phyloP scores from a whole-genome alignment of 2,329 filamentous ascomycete species.

The Gaeumannomyces tritici region DNA sequence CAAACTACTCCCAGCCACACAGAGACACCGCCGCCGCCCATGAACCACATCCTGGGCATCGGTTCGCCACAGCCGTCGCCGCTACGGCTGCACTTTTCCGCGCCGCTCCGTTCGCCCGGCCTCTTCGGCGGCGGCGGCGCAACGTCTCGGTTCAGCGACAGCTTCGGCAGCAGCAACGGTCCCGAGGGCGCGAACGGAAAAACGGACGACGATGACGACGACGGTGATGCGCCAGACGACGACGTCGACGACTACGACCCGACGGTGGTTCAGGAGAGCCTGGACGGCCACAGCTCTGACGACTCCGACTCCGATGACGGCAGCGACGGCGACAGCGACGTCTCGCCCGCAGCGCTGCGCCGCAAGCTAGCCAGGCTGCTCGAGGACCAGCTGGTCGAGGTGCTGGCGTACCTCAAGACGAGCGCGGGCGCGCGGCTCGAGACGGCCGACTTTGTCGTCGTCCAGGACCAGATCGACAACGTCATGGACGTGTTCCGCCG shows the following conservation, averaged over 20 bases:
- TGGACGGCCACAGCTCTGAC: background rate
- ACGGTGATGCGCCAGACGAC: too few species aligned
- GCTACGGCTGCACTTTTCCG: constrained; percentile 19
- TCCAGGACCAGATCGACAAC: background rate
- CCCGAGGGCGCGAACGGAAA: background rate
- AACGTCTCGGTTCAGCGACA: background rate
- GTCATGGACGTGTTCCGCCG: background rate
- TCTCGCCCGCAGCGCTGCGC: background rate
- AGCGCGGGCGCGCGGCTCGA: background rate
- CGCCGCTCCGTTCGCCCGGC: constrained; percentile 6
- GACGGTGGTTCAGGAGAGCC: background rate
- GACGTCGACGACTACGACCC: background rate
- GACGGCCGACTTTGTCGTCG: background rate
- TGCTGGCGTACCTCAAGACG: background rate
- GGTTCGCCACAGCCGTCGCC: constrained; percentile 18
- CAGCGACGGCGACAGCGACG: background rate
- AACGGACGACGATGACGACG: background rate
- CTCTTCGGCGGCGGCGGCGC: background rate
- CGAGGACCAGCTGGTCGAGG: background rate
- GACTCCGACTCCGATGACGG: too few species aligned
- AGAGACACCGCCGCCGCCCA: constrained; percentile 8
- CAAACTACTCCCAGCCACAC: background rate
- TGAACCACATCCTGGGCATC: constrained; percentile 19
- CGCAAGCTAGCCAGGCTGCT: background rate
- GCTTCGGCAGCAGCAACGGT: background rate